These are phyloP conservation scores for Iris macrosiphon DNA, from an alignment of 106 monocot genomes.

Conservation along the genomic window DNA sequence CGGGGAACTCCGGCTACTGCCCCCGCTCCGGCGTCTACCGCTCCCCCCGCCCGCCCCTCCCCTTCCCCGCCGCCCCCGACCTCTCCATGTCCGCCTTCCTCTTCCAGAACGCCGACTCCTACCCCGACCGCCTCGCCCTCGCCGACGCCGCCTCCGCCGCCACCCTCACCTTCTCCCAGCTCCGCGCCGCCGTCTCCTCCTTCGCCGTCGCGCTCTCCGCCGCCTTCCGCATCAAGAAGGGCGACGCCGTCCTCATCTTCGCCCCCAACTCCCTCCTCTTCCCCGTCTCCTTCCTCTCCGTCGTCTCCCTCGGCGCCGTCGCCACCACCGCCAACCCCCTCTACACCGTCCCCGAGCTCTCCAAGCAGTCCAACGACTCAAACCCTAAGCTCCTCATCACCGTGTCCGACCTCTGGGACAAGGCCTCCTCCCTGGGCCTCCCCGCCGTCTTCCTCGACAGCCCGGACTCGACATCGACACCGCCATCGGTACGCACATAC, in stretches of 20 bases:
- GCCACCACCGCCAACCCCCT: slow-evolving; percentile 65
- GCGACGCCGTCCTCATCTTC: slow-evolving; percentile 65
- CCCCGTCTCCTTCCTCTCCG: slow-evolving; percentile 46
- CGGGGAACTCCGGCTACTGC: slow-evolving; percentile 26
- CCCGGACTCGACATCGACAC: not conserved
- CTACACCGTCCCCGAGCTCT: slow-evolving; percentile 56
- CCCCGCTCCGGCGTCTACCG: slow-evolving; percentile 29
- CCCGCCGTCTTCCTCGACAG: slow-evolving; percentile 32
- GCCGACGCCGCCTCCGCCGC: slow-evolving; percentile 31
- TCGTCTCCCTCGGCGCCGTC: slow-evolving; percentile 55
- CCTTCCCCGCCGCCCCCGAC: slow-evolving; percentile 32
- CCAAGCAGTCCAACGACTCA: slow-evolving; percentile 56
- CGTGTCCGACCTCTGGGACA: slow-evolving; percentile 35
- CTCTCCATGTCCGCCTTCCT: slow-evolving; percentile 47
- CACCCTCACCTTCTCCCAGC: slow-evolving; percentile 30
- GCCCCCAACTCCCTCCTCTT: slow-evolving; percentile 68
- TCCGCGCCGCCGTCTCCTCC: slow-evolving; percentile 27
- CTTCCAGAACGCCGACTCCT: slow-evolving; percentile 18
- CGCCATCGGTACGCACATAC: slow-evolving; percentile 13
- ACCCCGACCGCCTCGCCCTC: slow-evolving; percentile 37
- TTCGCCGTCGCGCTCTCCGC: slow-evolving; percentile 21
- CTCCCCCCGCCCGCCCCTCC: slow-evolving; percentile 26
- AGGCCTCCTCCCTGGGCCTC: slow-evolving; percentile 30
- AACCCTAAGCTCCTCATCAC: slow-evolving; percentile 39
- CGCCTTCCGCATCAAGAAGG: slow-evolving; percentile 21